A percentile compares a stretch with the other conserved stretches of the same genome.
These are phyloP conservation scores for Moelleriella libera DNA, from an alignment of 2,329 filamentous ascomycete genomes.

Conservation along the genomic window DNA sequence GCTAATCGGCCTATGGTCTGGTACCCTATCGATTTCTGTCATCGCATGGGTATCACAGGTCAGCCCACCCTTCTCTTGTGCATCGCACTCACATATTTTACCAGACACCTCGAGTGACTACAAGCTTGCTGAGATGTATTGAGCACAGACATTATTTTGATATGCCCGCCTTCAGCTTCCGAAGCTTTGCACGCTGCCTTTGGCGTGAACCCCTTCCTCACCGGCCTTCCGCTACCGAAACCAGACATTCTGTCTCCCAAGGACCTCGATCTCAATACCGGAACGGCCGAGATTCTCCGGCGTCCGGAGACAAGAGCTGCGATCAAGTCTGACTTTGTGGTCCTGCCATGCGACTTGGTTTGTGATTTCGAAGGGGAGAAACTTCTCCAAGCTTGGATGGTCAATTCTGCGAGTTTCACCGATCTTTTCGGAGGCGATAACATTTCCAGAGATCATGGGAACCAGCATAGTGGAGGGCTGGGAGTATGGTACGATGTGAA, in stretches of 20 bases:
- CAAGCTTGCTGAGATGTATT: too few species aligned
- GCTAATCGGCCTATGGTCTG: slow-evolving; percentile 82
- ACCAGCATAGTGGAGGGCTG: slow-evolving; percentile 56
- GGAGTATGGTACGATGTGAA: slow-evolving; percentile 88
- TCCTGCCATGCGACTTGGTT: slow-evolving; percentile 85
- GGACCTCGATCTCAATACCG: slow-evolving; percentile 67
- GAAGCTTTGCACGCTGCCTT: slow-evolving; percentile 55
- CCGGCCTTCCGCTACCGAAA: slow-evolving; percentile 55
- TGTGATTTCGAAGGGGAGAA: slow-evolving; percentile 77
- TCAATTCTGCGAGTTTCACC: slow-evolving; percentile 57
- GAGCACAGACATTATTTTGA: slow-evolving; percentile 42
- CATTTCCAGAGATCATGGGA: slow-evolving; percentile 22
- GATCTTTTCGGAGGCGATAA: slow-evolving; percentile 38
- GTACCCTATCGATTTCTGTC: slow-evolving; percentile 79
- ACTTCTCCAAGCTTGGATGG: slow-evolving; percentile 85
- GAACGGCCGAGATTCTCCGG: slow-evolving; percentile 78
- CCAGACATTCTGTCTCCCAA: slow-evolving; percentile 65
- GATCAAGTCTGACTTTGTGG: slow-evolving; percentile 74
- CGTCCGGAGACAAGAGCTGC: slow-evolving; percentile 67
- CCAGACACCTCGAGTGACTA: too few species aligned
- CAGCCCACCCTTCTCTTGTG: slow-evolving; percentile 13
- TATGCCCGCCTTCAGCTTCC: slow-evolving; percentile 50
- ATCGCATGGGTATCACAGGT: slow-evolving; percentile 67
- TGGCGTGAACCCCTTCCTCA: slow-evolving; percentile 66
- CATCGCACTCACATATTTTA: not conserved